Evolutionary conservation across 2,329 filamentous ascomycete species (phyloP).

Genomic region (Penicillium thymicola): DNA sequence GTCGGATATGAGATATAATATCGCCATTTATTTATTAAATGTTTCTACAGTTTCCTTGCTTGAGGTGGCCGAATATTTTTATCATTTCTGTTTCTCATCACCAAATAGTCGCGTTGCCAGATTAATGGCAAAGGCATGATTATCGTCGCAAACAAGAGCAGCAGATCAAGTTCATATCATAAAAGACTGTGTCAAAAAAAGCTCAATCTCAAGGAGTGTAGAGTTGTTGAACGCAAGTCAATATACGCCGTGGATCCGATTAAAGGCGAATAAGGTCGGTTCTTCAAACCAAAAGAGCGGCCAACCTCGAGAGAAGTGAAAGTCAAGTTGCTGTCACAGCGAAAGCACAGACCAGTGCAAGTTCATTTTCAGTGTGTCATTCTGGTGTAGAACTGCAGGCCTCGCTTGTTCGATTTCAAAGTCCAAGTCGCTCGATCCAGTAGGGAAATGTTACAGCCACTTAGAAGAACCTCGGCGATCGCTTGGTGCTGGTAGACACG

Average conservation of each 20-base stretch:
- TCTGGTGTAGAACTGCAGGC: slow-evolving; percentile 30
- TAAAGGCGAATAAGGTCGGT: slow-evolving; percentile 29
- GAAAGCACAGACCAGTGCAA: slow-evolving; percentile 22
- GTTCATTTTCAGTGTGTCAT: slow-evolving; percentile 34
- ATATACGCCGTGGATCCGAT: slow-evolving; percentile 26
- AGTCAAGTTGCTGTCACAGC: slow-evolving; percentile 30
- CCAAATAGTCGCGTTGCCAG: slow-evolving; percentile 17
- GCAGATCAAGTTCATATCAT: not conserved
- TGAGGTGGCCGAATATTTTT: slow-evolving; percentile 48
- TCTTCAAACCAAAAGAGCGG: slow-evolving; percentile 44
- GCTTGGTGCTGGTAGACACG: slow-evolving; percentile 44
- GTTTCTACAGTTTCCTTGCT: not conserved
- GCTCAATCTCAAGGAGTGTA: slow-evolving; percentile 17
- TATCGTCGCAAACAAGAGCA: slow-evolving; percentile 15
- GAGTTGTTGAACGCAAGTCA: slow-evolving; percentile 30
- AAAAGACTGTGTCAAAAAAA: not conserved
- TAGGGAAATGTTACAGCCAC: slow-evolving; percentile 17
- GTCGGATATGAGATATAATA: not conserved
- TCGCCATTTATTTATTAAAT: not conserved
- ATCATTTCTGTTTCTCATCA: slow-evolving; percentile 41
- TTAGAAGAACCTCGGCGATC: slow-evolving; percentile 55
- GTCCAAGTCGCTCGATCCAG: slow-evolving; percentile 32
- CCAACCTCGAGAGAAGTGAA: slow-evolving; percentile 47
- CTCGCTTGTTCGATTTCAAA: slow-evolving; percentile 20
- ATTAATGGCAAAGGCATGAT: slow-evolving; percentile 9